Evolutionary conservation across 2,329 filamentous ascomycete genomes (phyloP).

Genomic region (Blumeria hordei): DNA sequence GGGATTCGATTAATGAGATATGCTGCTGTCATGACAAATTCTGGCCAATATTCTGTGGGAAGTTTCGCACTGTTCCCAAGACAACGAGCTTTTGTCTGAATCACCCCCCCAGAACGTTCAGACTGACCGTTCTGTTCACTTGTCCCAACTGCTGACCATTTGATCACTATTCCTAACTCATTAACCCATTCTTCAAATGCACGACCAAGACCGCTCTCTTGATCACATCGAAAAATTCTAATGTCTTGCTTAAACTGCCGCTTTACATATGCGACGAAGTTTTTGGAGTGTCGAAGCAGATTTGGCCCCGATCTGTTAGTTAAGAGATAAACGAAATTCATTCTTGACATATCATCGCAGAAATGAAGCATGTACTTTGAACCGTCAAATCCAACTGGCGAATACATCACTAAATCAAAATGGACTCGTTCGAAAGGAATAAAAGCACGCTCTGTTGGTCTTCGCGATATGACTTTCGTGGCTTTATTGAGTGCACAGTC

Average conservation of each 20-base stretch:
- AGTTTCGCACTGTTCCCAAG: not conserved
- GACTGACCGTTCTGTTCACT: not conserved
- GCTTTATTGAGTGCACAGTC: constrained; percentile 1
- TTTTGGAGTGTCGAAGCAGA: not conserved
- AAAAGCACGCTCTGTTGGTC: not conserved
- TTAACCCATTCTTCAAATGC: not conserved
- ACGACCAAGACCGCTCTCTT: not conserved
- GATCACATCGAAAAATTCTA: not conserved
- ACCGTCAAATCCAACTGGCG: not conserved
- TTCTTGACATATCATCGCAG: not conserved
- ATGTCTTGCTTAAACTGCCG: not conserved
- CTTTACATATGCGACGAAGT: not conserved
- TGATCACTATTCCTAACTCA: not conserved
- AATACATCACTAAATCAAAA: not conserved
- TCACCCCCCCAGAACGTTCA: not conserved
- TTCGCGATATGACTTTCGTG: not conserved
- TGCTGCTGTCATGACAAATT: not conserved
- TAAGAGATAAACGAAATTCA: not conserved
- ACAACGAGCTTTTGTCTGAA: not conserved
- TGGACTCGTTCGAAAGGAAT: not conserved
- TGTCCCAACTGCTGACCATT: not conserved
- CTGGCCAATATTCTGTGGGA: not conserved
- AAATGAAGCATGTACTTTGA: not conserved
- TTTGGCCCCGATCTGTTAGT: not conserved
- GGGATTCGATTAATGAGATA: not conserved